Evolutionary conservation across 1,284 basidiomycete genomes (phyloP).

Genomic region (Termitomyces sp.): DNA sequence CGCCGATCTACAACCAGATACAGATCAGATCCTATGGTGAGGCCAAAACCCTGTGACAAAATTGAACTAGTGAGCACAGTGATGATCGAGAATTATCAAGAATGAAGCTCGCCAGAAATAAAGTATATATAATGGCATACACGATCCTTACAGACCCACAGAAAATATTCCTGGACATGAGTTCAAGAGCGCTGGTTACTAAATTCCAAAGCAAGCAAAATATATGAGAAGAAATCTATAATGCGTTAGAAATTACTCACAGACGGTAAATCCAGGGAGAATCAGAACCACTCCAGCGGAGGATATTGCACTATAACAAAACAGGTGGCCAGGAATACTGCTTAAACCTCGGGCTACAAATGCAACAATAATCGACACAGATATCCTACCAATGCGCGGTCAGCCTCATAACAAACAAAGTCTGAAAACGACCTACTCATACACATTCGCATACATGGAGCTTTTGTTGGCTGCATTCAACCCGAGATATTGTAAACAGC

Average conservation of each 20-base stretch:
- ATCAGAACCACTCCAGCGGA: conserved; percentile 78
- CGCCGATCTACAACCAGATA: conserved; percentile 71
- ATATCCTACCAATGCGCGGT: conserved; percentile 50
- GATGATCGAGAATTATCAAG: neutral
- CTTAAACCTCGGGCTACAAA: conserved; percentile 74
- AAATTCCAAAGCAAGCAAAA: conserved; percentile 5
- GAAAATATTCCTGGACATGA: conserved; percentile 79
- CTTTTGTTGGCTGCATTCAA: conserved; percentile 74
- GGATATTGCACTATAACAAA: conserved; percentile 82
- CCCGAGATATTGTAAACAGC: conserved; percentile 69
- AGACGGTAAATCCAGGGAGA: conserved; percentile 74
- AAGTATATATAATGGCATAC: conserved; percentile 83
- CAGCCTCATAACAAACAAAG: neutral
- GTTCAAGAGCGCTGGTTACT: conserved; percentile 81
- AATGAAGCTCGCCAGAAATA: conserved; percentile 59
- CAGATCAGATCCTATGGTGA: conserved; percentile 83
- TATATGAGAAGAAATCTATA: conserved; percentile 5
- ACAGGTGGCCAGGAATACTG: conserved; percentile 59
- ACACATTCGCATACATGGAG: conserved; percentile 83
- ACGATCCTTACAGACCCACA: conserved; percentile 86
- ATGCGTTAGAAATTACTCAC: conserved; percentile 35
- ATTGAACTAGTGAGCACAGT: neutral
- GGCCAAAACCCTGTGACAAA: conserved; percentile 66
- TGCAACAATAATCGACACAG: conserved; percentile 76
- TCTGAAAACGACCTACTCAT: conserved; percentile 61